Conservation (phyloP, 768 basidiomycete species). For the Leucosporidium creatinivorum region DNA sequence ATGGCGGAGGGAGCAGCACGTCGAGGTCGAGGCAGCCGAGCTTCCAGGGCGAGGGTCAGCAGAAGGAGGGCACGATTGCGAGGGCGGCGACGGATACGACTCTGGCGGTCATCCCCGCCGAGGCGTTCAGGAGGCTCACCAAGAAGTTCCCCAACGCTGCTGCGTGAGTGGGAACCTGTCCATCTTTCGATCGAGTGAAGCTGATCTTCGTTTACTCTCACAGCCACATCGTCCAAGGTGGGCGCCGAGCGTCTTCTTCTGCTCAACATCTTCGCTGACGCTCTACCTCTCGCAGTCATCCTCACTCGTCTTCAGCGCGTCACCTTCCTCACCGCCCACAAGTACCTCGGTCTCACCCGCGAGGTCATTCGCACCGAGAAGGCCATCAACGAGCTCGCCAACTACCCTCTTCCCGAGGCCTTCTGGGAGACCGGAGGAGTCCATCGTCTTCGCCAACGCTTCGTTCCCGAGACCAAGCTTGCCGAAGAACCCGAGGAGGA, state of each 20-base stretch:
- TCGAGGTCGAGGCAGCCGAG: not conserved
- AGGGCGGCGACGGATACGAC: slow-evolving; percentile 90
- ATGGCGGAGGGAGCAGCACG: not conserved
- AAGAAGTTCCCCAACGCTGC: slow-evolving; percentile 96
- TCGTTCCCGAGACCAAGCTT: slow-evolving; percentile 29
- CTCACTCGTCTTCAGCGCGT: slow-evolving; percentile 92
- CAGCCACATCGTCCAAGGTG: slow-evolving; percentile 34
- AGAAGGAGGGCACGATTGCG: slow-evolving; percentile 72
- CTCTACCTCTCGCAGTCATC: slow-evolving; percentile 55
- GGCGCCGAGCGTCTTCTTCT: not conserved
- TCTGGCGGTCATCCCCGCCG: slow-evolving; percentile 95
- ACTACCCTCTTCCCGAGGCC: slow-evolving; percentile 79
- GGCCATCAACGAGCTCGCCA: slow-evolving; percentile 92
- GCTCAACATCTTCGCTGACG: slow-evolving; percentile 9
- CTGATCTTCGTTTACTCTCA: not conserved
- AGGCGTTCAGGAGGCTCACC: slow-evolving; percentile 86
- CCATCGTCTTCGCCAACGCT: slow-evolving; percentile 74
- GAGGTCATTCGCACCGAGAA: slow-evolving; percentile 96
- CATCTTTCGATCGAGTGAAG: slow-evolving; percentile 47
- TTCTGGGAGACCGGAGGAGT: slow-evolving; percentile 93
- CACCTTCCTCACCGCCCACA: slow-evolving; percentile 94
- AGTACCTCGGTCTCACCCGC: slow-evolving; percentile 86
- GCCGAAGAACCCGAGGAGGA: not conserved
- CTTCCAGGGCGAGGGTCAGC: slow-evolving; percentile 2
- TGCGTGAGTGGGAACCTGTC: slow-evolving; percentile 89